Conservation (phyloP, 495 filamentous ascomycete genomes). For the Tuber magnatum region DNA sequence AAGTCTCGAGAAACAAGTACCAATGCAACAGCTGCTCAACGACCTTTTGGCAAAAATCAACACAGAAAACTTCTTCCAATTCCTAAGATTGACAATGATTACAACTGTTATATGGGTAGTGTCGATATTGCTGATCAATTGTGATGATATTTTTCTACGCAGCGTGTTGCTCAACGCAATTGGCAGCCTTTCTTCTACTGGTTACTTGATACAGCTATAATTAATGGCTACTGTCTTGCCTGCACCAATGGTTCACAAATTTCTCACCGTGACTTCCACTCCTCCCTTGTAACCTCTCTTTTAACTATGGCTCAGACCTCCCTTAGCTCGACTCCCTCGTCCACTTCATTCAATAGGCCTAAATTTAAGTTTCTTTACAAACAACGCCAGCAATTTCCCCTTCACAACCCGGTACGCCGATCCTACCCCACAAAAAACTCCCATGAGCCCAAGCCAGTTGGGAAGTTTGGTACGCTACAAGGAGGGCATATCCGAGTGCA, state of each 20-base stretch:
- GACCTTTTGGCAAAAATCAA: neutral
- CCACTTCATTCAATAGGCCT: too few species aligned
- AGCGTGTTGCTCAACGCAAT: constrained; percentile 1
- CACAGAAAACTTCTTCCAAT: neutral
- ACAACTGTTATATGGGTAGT: constrained; percentile 12
- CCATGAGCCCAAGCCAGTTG: neutral
- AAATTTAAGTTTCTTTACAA: neutral
- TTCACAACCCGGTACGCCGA: neutral
- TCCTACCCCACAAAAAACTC: neutral
- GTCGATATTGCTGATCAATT: neutral
- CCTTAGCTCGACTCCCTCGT: neutral
- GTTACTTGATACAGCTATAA: constrained; percentile 29
- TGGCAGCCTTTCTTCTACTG: constrained; percentile 5
- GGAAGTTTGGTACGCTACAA: neutral
- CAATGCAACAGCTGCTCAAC: neutral
- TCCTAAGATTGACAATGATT: constrained; percentile 24
- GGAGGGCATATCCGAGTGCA: neutral
- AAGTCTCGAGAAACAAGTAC: constrained; percentile 6
- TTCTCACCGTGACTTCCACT: neutral
- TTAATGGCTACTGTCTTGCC: constrained; percentile 17
- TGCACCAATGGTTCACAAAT: neutral
- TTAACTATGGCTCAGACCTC: neutral
- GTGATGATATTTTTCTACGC: constrained; percentile 24
- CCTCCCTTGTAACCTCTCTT: neutral
- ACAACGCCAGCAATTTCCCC: neutral